Percentiles rank a stretch among this genome's conserved stretches.
These are phyloP conservation scores for Linum tenue DNA, from an alignment of 345 rosid genomes.

Conservation along the genomic window DNA sequence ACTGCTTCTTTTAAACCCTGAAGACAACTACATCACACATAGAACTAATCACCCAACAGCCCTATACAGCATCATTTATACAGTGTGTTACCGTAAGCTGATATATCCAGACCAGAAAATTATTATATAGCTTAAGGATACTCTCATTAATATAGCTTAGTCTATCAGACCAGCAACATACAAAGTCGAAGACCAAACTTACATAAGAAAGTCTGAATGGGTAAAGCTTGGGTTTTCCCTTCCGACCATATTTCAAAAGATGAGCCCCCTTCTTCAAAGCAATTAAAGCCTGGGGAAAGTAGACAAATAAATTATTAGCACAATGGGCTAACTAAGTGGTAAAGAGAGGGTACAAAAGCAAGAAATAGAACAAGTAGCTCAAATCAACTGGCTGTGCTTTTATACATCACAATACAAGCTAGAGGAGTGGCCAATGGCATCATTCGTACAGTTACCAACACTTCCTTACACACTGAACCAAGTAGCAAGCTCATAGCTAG, in stretches of 20 bases:
- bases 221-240: slow-evolving; percentile 91
- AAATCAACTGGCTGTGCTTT: not conserved
- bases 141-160: not conserved
- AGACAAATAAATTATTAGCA: not conserved
- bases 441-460: not conserved
- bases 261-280: slow-evolving; percentile 91
- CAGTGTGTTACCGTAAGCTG: not conserved
- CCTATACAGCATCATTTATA: not conserved
- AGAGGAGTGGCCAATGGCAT: not conserved
- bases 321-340: not conserved
- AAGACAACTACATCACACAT: not conserved
- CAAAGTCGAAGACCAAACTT: slow-evolving; percentile 25
- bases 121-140: not conserved
- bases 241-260: slow-evolving; percentile 86
- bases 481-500: not conserved
- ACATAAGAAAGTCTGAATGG: slow-evolving; percentile 87
- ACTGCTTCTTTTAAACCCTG: too few relatives aligned
- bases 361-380: not conserved
- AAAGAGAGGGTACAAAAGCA: not conserved
- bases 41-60: slow-evolving; percentile 5
- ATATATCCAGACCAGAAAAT: too few relatives aligned
- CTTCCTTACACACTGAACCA: not conserved
- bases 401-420: not conserved
- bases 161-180: slow-evolving; percentile 1
- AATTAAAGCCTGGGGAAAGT: slow-evolving; percentile 59